phyloP scores from a whole-genome alignment of 371 early-diverging fungal genomes.

The Rhizopus sp. region DNA sequence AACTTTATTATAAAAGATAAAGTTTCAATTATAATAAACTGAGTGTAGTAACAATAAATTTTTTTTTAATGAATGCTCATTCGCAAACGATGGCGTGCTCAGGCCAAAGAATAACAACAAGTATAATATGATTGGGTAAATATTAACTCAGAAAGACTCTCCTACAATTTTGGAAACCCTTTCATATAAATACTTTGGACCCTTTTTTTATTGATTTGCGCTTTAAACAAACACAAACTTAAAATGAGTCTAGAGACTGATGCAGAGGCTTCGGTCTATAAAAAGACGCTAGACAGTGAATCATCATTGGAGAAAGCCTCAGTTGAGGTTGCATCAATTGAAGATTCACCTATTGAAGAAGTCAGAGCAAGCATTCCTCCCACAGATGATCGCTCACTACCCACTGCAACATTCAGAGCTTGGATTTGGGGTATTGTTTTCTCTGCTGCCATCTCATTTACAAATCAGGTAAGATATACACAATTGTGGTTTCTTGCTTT shows the following conservation, averaged over 20 bases:
- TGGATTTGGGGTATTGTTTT: constrained; percentile 74
- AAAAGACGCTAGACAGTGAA: background rate
- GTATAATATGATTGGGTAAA: constrained; percentile 5
- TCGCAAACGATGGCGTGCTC: constrained; percentile 26
- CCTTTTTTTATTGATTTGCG: constrained; percentile 1
- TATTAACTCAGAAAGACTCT: background rate
- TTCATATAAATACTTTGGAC: constrained; percentile 5
- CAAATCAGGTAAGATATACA: constrained; percentile 63
- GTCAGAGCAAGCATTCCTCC: constrained; percentile 69
- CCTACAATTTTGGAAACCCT: background rate
- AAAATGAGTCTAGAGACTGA: constrained; percentile 21
- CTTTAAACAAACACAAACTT: background rate
- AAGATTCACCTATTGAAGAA: constrained; percentile 73
- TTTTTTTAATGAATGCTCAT: constrained; percentile 7
- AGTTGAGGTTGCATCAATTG: constrained; percentile 25
- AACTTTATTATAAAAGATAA: no score
- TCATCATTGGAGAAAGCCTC: constrained; percentile 9
- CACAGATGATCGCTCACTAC: constrained; percentile 65
- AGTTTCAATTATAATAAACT: background rate
- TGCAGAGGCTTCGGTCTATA: constrained; percentile 1
- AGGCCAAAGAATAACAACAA: background rate
- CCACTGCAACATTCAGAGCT: constrained; percentile 77
- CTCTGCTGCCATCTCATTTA: constrained; percentile 61
- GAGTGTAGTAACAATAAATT: background rate
- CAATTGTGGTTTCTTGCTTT: constrained; percentile 1